These are phyloP conservation scores for Onygenales sp. DNA, from an alignment of 2,329 filamentous ascomycete genomes.

Conservation along the genomic window DNA sequence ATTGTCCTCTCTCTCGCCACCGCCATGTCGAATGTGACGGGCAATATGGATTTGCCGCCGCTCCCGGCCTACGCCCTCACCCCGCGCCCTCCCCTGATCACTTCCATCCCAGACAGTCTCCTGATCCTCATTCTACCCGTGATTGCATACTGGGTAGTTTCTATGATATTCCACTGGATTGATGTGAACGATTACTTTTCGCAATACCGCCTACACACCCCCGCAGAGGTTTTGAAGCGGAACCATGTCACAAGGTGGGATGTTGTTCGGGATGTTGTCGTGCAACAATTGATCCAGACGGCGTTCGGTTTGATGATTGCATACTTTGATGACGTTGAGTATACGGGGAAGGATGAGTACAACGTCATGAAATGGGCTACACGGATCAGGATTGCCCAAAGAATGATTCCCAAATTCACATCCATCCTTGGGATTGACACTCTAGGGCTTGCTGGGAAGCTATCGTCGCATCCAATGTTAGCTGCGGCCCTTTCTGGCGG, in stretches of 20 bases:
- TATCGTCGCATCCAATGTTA: slow-evolving; percentile 62
- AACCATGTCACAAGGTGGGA: slow-evolving; percentile 81
- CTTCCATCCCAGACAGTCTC: slow-evolving; percentile 72
- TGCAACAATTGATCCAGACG: slow-evolving; percentile 88
- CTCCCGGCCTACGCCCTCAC: slow-evolving; percentile 71
- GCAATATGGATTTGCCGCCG: slow-evolving; percentile 58
- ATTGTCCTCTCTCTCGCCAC: background rate
- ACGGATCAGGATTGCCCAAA: slow-evolving; percentile 68
- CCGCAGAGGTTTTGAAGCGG: slow-evolving; percentile 76
- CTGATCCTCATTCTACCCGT: slow-evolving; percentile 68
- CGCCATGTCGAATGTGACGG: slow-evolving; percentile 21
- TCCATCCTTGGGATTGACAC: slow-evolving; percentile 68
- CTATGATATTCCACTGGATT: slow-evolving; percentile 76
- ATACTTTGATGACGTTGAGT: slow-evolving; percentile 63
- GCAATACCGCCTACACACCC: slow-evolving; percentile 88
- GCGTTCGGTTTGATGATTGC: slow-evolving; percentile 58
- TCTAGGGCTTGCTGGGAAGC: slow-evolving; percentile 61
- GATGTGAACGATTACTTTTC: slow-evolving; percentile 80
- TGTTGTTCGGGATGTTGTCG: slow-evolving; percentile 78
- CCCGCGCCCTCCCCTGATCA: slow-evolving; percentile 60
- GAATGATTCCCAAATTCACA: slow-evolving; percentile 63
- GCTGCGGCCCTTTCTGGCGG: slow-evolving; percentile 72
- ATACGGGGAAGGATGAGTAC: slow-evolving; percentile 69
- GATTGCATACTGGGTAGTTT: slow-evolving; percentile 79
- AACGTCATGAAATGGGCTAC: slow-evolving; percentile 86